Percentiles rank a stretch among this genome's conserved stretches.
Evolutionary conservation across 805 yeast species (phyloP).

Genomic region (Candida parachauliodes): DNA sequence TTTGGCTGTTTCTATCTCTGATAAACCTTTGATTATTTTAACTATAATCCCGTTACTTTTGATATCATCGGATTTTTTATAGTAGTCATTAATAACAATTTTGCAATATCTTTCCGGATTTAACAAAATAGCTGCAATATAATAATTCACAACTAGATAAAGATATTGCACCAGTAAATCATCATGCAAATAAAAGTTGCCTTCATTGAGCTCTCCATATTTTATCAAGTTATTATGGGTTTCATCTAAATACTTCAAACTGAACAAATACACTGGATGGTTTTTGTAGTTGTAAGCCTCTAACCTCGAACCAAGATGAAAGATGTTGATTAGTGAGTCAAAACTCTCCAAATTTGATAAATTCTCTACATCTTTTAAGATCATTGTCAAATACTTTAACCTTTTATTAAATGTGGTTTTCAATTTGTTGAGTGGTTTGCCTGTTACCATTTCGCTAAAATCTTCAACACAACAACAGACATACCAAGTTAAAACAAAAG

Average conservation of each 20-base stretch:
- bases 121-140: conserved; percentile 32
- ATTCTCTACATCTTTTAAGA: conserved; percentile 26
- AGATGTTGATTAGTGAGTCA: conserved; percentile 32
- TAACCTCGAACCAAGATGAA: conserved; percentile 33
- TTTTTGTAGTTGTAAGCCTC: conserved; percentile 10
- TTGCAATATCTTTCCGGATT: conserved; percentile 29
- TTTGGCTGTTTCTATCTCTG: conserved; percentile 21
- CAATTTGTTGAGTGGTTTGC: conserved; percentile 24
- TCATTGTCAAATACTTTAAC: conserved; percentile 24
- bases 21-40: conserved; percentile 28
- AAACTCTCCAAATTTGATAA: conserved; percentile 28
- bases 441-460: conserved; percentile 26
- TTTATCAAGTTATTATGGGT: conserved; percentile 22
- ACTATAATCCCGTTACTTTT: conserved; percentile 23
- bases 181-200: conserved; percentile 11
- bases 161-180: conserved; percentile 17
- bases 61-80: conserved; percentile 20
- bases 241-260: conserved; percentile 27
- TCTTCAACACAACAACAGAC: conserved; percentile 32
- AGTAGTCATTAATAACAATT: conserved; percentile 20
- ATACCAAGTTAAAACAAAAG: conserved; percentile 30
- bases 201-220: conserved; percentile 12
- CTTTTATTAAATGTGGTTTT: conserved; percentile 35
- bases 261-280: conserved; percentile 29
- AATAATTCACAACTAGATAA: conserved; percentile 24